phyloP scores from a whole-genome alignment of 2,329 filamentous ascomycete species.

The Endothia cerciana region DNA sequence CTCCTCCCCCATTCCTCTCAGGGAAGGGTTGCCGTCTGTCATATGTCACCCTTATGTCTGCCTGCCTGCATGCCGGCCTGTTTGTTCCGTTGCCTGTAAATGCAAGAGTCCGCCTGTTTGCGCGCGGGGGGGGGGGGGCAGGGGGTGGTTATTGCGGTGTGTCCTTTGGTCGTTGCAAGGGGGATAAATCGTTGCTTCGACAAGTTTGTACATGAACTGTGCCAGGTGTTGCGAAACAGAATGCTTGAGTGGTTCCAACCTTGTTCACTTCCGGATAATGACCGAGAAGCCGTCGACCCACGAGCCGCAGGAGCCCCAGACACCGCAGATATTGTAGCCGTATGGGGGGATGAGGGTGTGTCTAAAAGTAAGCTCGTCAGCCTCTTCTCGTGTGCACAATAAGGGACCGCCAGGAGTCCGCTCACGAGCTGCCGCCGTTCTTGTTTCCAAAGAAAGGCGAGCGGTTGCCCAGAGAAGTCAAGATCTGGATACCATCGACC shows the following conservation, averaged over 20 bases:
- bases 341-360: slow-evolving; percentile 86
- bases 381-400: neutral
- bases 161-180: neutral
- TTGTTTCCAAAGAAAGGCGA: slow-evolving; percentile 85
- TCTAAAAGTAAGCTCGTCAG: slow-evolving; percentile 51
- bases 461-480: slow-evolving; percentile 86
- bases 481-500: slow-evolving; percentile 87
- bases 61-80: no score
- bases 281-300: slow-evolving; percentile 89
- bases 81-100: neutral
- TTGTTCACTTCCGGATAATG: slow-evolving; percentile 47
- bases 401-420: slow-evolving; percentile 33
- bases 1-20: neutral
- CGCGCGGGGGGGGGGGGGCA: no score
- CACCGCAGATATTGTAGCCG: slow-evolving; percentile 85
- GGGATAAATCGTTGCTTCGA: slow-evolving; percentile 1
- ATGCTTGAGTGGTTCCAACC: neutral
- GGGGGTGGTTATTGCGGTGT: neutral
- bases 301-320: slow-evolving; percentile 77
- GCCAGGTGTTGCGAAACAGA: neutral
- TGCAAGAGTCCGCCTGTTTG: neutral
- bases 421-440: slow-evolving; percentile 80
- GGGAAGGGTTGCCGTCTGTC: neutral
- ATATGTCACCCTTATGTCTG: neutral
- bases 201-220: slow-evolving; percentile 17